Evolutionary conservation across 1,284 basidiomycete genomes (phyloP).

Genomic region (Tylopilus orsonianus): DNA sequence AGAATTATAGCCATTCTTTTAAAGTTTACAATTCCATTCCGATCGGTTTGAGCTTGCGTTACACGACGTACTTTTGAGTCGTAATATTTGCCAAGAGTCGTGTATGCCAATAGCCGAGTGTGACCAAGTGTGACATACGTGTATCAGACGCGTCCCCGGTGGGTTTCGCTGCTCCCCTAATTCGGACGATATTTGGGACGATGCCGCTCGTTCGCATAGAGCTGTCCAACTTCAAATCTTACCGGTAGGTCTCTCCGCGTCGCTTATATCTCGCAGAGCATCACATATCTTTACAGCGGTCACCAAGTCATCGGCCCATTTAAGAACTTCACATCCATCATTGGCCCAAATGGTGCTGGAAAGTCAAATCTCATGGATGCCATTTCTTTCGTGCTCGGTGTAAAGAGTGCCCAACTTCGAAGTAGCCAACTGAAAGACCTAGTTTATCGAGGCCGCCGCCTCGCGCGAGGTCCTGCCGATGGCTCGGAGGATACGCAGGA

Average conservation of each 20-base stretch:
- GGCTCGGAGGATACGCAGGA: constrained; percentile 48
- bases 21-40: background rate
- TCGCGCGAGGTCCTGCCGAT: constrained; percentile 57
- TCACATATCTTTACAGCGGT: constrained; percentile 47
- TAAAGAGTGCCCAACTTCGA: constrained; percentile 90
- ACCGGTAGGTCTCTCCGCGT: constrained; percentile 47
- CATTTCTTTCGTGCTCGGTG: constrained; percentile 97
- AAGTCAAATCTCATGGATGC: constrained; percentile 99
- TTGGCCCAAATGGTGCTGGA: constrained; percentile 98
- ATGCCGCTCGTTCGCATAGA: constrained; percentile 84
- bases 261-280: constrained; percentile 1
- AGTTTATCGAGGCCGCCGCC: constrained; percentile 87
- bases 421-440: constrained; percentile 94
- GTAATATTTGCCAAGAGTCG: no score
- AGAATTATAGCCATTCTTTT: constrained; percentile 16
- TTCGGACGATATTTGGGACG: constrained; percentile 12
- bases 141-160: constrained; percentile 28
- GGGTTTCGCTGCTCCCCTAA: constrained; percentile 22
- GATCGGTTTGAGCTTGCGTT: constrained; percentile 10
- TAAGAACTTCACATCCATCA: constrained; percentile 91
- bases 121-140: constrained; percentile 29
- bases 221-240: constrained; percentile 93
- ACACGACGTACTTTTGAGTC: no score
- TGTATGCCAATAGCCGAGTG: constrained; percentile 12
- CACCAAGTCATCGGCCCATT: constrained; percentile 90